Evolutionary conservation across 164 flowering plant genomes (phyloP).

Genomic region (Tetrastigma voinierianum): DNA sequence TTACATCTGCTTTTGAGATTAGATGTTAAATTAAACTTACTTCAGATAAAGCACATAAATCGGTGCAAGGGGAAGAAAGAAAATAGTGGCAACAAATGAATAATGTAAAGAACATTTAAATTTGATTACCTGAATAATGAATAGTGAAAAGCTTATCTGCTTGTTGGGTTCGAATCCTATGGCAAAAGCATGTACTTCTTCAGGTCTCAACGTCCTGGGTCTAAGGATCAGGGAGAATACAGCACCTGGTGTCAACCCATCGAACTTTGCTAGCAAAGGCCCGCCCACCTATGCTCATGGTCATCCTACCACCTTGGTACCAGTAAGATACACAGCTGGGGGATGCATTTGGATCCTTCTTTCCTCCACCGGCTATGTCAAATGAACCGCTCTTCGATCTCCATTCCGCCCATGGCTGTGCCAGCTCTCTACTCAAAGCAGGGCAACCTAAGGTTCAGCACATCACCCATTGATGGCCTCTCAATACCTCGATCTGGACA

Average conservation of each 20-base stretch:
- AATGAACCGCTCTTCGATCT: constrained; percentile 35
- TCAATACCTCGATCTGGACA: constrained; percentile 64
- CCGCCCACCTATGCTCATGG: constrained; percentile 79
- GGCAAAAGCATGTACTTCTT: neutral
- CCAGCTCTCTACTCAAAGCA: constrained; percentile 76
- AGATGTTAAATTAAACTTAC: constrained; percentile 16
- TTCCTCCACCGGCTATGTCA: constrained; percentile 33
- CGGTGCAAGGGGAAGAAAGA: too few relatives aligned
- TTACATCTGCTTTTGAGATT: constrained; percentile 9
- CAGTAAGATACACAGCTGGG: constrained; percentile 48
- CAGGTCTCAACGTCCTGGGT: constrained; percentile 68
- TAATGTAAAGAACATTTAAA: constrained; percentile 3
- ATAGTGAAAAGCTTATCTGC: constrained; percentile 1
- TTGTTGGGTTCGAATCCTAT: neutral
- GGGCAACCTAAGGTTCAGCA: constrained; percentile 74
- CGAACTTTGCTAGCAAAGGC: constrained; percentile 82
- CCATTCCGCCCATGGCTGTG: constrained; percentile 33
- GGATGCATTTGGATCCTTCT: constrained; percentile 48
- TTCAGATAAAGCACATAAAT: constrained; percentile 1
- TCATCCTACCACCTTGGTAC: constrained; percentile 75
- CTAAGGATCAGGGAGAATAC: constrained; percentile 88
- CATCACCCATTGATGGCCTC: constrained; percentile 87
- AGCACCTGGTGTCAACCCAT: constrained; percentile 85
- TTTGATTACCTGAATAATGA: neutral
- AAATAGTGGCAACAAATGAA: neutral